Evolutionary conservation across 2,329 filamentous ascomycete genomes (phyloP).

Genomic region (Gaeumannomyces tritici): DNA sequence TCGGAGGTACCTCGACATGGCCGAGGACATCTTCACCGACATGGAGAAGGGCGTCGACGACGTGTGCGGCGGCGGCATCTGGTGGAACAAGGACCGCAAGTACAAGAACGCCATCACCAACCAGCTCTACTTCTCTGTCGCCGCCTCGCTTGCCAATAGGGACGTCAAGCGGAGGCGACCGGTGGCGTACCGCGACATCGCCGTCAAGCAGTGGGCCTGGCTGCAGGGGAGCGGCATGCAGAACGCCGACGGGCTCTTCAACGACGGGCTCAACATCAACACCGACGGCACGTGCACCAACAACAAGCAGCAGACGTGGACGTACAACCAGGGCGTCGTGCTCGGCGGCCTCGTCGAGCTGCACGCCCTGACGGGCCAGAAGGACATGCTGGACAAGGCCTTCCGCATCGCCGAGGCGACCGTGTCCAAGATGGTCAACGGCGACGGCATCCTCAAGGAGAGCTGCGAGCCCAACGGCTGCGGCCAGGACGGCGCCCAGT

Average conservation of each 20-base stretch:
- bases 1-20: slow-evolving; percentile 36
- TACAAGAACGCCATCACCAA: slow-evolving; percentile 47
- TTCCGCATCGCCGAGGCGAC: slow-evolving; percentile 40
- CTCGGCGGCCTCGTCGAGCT: slow-evolving; percentile 44
- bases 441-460: slow-evolving; percentile 41
- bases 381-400: slow-evolving; percentile 29
- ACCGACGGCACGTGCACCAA: slow-evolving; percentile 35
- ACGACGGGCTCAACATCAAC: slow-evolving; percentile 37
- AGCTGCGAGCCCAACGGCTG: slow-evolving; percentile 40
- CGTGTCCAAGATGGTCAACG: slow-evolving; percentile 28
- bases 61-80: slow-evolving; percentile 43
- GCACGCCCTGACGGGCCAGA: slow-evolving; percentile 29
- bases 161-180: slow-evolving; percentile 20
- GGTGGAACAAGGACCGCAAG: slow-evolving; percentile 43
- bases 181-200: slow-evolving; percentile 33
- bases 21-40: slow-evolving; percentile 43
- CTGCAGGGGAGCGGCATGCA: slow-evolving; percentile 40
- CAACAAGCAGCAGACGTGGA: slow-evolving; percentile 35
- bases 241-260: slow-evolving; percentile 37
- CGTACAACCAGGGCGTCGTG: slow-evolving; percentile 49
- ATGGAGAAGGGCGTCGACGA: slow-evolving; percentile 35
- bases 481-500: slow-evolving; percentile 45
- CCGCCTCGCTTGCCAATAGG: slow-evolving; percentile 42
- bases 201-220: slow-evolving; percentile 40
- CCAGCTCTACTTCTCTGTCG: slow-evolving; percentile 43